A percentile compares a stretch with the other conserved stretches of the same genome.
Evolutionary conservation across 306 rosid genomes (phyloP).

Genomic region (Senna tora): DNA sequence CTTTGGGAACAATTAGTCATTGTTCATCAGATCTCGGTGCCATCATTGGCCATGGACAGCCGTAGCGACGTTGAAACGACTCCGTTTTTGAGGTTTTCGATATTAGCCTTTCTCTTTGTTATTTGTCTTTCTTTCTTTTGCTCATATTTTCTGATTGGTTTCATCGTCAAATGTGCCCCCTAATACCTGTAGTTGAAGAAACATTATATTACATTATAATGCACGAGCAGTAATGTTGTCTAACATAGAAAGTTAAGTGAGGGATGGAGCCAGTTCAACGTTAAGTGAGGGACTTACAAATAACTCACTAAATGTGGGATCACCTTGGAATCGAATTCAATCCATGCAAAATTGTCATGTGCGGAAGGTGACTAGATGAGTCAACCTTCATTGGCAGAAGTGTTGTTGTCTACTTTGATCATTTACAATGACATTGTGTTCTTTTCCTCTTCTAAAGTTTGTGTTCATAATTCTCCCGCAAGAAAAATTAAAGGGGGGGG

Average conservation of each 20-base stretch:
- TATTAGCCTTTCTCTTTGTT: neutral
- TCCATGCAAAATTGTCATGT: too few relatives aligned
- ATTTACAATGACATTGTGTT: neutral
- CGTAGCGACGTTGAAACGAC: conserved; percentile 57
- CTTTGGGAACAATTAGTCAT: neutral
- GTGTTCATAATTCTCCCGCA: neutral
- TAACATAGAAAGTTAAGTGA: too few relatives aligned
- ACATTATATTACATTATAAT: neutral
- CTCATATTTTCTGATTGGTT: neutral
- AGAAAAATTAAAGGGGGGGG: neutral
- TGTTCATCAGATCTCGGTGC: conserved; percentile 33
- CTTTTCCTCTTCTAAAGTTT: neutral
- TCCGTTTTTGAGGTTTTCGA: conserved; percentile 57
- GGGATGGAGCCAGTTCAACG: too few relatives aligned
- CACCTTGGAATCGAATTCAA: too few relatives aligned
- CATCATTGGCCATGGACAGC: conserved; percentile 60
- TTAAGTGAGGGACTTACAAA: too few relatives aligned
- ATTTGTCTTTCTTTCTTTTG: conserved; percentile 9
- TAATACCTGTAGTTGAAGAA: neutral
- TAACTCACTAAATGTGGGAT: too few relatives aligned
- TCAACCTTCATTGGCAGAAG: too few relatives aligned
- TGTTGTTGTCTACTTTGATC: neutral
- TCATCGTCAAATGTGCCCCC: neutral
- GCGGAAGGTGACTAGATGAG: too few relatives aligned
- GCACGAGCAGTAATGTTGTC: neutral